Evolutionary conservation across 805 yeast species (phyloP).

Genomic region (Saccharomycopsis malanga): DNA sequence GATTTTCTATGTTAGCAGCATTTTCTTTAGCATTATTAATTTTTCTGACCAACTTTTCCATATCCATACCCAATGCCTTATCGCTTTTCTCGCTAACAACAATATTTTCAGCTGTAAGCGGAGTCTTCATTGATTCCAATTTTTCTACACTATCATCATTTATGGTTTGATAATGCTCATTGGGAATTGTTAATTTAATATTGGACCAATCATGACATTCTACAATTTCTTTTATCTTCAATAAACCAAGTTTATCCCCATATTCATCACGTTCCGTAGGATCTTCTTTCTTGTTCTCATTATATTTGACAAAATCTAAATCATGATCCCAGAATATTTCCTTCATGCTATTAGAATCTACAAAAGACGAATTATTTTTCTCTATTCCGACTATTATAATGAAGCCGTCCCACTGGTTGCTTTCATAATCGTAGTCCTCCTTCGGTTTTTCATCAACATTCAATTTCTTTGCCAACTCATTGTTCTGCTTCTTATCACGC

Average conservation of each 20-base stretch:
- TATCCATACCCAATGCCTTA: background rate
- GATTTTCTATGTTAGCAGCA: conserved; percentile 10
- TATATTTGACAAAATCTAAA: conserved; percentile 14
- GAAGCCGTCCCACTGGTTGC: conserved; percentile 21
- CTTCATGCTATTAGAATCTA: background rate
- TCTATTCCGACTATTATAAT: conserved; percentile 5
- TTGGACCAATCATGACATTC: conserved; percentile 21
- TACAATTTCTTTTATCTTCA: conserved; percentile 16
- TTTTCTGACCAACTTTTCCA: conserved; percentile 10
- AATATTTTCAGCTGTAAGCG: conserved; percentile 27
- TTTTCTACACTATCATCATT: background rate
- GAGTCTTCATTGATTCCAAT: conserved; percentile 20
- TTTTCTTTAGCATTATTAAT: conserved; percentile 19
- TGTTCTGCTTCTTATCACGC: conserved; percentile 19
- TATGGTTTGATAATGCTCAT: background rate
- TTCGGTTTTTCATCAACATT: conserved; percentile 16
- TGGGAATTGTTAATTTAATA: conserved; percentile 6
- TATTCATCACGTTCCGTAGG: conserved; percentile 10
- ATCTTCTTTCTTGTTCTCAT: background rate
- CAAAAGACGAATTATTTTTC: background rate
- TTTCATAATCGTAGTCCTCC: conserved; percentile 22
- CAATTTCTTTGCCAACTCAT: conserved; percentile 7
- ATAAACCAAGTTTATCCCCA: conserved; percentile 19
- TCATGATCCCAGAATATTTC: conserved; percentile 20
- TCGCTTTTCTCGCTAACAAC: conserved; percentile 13